Evolutionary conservation across 192 early-diverging fungal genomes (phyloP).

Genomic region (Linnemannia elongata): DNA sequence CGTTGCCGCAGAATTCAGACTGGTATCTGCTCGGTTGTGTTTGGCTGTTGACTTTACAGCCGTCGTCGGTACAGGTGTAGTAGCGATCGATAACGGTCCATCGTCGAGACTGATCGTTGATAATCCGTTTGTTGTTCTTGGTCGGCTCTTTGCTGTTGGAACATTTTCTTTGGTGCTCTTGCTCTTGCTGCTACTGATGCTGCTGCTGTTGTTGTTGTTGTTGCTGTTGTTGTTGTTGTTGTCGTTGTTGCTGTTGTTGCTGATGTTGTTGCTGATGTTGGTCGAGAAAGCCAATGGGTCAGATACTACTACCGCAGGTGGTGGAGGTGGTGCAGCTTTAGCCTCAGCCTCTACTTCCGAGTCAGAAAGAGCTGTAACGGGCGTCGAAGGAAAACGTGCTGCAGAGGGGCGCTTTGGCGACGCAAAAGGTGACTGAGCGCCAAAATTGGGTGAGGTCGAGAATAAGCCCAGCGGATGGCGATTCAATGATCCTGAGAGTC

Average conservation of each 20-base stretch:
- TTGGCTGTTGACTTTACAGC: background rate
- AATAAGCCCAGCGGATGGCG: constrained; percentile 42
- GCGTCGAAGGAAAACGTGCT: constrained; percentile 4
- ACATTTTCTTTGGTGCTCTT: background rate
- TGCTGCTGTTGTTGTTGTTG: too few relatives aligned
- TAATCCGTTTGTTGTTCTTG: background rate
- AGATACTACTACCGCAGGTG: background rate
- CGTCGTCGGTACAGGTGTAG: background rate
- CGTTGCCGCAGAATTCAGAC: background rate
- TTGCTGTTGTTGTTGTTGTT: background rate
- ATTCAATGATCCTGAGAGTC: constrained; percentile 30
- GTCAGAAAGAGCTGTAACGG: background rate
- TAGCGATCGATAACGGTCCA: constrained; percentile 29
- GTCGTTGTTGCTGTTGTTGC: background rate
- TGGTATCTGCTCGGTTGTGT: background rate
- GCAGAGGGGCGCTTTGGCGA: constrained; percentile 4
- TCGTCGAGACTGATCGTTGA: constrained; percentile 18
- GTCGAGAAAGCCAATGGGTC: background rate
- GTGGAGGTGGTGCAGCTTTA: background rate
- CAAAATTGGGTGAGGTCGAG: constrained; percentile 49
- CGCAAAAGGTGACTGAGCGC: constrained; percentile 43
- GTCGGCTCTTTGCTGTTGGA: background rate
- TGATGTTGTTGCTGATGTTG: background rate
- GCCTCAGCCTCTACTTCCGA: background rate
- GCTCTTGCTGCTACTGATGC: background rate